These are phyloP conservation scores for Penicillium sp. DNA, from an alignment of 2,329 filamentous ascomycete genomes.

Conservation along the genomic window DNA sequence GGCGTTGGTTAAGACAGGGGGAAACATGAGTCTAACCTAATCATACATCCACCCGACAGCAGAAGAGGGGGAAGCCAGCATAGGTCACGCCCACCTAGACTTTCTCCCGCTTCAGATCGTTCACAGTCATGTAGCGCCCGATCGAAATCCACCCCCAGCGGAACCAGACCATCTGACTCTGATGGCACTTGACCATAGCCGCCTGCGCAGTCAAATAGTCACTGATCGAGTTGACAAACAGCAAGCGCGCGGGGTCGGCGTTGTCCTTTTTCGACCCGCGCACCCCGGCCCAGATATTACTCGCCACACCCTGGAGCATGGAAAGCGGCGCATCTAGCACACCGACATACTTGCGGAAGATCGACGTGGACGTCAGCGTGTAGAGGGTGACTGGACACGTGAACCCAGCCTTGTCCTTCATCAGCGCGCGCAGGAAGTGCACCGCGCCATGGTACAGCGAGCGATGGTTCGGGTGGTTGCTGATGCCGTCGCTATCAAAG, in stretches of 20 bases:
- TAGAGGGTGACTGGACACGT: slow-evolving; percentile 77
- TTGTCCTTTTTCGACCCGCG: slow-evolving; percentile 12
- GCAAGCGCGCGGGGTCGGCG: slow-evolving; percentile 51
- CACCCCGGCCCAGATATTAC: slow-evolving; percentile 25
- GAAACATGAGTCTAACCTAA: too few species aligned
- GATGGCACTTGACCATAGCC: slow-evolving; percentile 86
- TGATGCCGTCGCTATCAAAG: slow-evolving; percentile 80
- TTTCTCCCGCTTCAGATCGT: slow-evolving; percentile 70
- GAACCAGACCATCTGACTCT: slow-evolving; percentile 98
- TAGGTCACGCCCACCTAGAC: slow-evolving; percentile 28
- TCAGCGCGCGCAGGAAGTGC: slow-evolving; percentile 66
- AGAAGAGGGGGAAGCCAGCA: not conserved
- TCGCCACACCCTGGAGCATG: slow-evolving; percentile 55
- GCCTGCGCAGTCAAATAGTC: slow-evolving; percentile 67
- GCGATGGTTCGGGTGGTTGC: slow-evolving; percentile 88
- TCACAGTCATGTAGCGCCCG: slow-evolving; percentile 92
- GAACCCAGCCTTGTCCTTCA: slow-evolving; percentile 62
- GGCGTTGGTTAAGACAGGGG: too few species aligned
- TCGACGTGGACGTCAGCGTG: slow-evolving; percentile 69
- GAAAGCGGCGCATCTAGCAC: slow-evolving; percentile 74
- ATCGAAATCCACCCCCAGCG: slow-evolving; percentile 90
- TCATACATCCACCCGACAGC: too few species aligned
- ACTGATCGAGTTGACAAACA: slow-evolving; percentile 68
- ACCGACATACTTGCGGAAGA: slow-evolving; percentile 77
- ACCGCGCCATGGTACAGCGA: slow-evolving; percentile 80